Percentiles rank a stretch among this genome's conserved stretches.
These are phyloP conservation scores for Zygnema circumcarinatum DNA, from an alignment of 139 green algal genomes.

Conservation along the genomic window DNA sequence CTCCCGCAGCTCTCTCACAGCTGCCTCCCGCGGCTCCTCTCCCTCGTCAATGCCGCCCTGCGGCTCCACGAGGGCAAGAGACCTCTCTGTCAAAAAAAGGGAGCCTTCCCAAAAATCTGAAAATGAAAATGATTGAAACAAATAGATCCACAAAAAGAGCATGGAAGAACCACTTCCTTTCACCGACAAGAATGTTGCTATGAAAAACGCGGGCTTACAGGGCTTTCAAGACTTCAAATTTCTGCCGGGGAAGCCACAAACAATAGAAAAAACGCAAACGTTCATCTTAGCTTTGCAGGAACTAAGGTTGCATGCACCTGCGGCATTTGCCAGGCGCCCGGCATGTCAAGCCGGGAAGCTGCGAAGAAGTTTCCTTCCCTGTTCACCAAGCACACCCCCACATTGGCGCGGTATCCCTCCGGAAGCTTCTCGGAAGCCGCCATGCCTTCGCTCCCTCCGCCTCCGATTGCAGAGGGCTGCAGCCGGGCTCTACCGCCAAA, in stretches of 20 bases:
- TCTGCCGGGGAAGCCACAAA: no score
- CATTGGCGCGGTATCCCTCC: conserved; percentile 55
- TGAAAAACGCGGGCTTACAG: no score
- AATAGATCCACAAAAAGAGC: not conserved
- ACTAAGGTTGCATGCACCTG: no score
- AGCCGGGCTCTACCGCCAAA: no score
- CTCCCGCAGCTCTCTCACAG: conserved; percentile 57
- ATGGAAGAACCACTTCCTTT: conserved; percentile 5
- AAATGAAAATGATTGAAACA: no score
- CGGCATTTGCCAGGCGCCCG: conserved; percentile 60
- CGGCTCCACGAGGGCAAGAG: not conserved
- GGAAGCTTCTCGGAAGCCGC: not conserved
- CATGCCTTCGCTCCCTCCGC: not conserved
- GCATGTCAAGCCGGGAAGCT: conserved; percentile 33
- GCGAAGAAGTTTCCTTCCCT: conserved; percentile 41
- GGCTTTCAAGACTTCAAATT: no score
- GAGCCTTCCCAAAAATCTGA: no score
- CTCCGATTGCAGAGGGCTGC: not conserved
- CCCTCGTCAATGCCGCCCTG: conserved; percentile 59
- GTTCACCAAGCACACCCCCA: conserved; percentile 61
- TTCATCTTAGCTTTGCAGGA: no score
- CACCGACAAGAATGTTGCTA: not conserved
- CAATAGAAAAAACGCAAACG: no score
- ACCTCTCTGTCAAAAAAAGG: not conserved
- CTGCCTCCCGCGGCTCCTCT: conserved; percentile 34